phyloP scores from a whole-genome alignment of 169 alveolate species.

The Plasmodium chabaudi region DNA sequence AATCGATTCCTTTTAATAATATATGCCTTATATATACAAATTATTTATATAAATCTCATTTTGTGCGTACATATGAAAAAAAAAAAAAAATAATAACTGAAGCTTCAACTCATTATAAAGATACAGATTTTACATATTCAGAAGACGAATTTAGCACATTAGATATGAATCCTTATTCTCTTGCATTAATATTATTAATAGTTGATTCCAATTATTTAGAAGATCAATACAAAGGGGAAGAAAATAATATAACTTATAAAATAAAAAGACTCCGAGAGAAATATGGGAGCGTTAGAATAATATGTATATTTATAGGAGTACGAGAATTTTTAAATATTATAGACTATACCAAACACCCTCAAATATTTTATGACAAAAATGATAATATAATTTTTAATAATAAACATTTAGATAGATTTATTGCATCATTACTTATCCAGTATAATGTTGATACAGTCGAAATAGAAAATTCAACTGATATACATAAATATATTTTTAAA shows the following conservation, averaged over 20 bases:
- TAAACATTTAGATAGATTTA: conserved; percentile 34
- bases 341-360: conserved; percentile 3
- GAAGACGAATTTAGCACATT: conserved; percentile 13
- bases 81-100: neutral
- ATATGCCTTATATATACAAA: conserved; percentile 60
- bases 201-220: conserved; percentile 47
- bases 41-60: conserved; percentile 59
- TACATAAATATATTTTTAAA: conserved; percentile 46
- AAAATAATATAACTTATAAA: conserved; percentile 18
- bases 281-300: conserved; percentile 26
- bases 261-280: conserved; percentile 45
- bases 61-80: conserved; percentile 18
- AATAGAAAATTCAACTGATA: conserved; percentile 20
- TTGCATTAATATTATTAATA: conserved; percentile 45
- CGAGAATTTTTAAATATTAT: conserved; percentile 54
- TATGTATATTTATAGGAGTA: conserved; percentile 69
- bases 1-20: neutral
- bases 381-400: conserved; percentile 22
- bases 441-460: conserved; percentile 52
- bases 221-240: neutral
- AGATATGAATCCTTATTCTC: conserved; percentile 8
- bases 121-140: neutral
- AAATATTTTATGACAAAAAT: neutral
- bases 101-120: neutral
- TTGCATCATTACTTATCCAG: conserved; percentile 24